These are phyloP conservation scores for Jaminaea rosea DNA, from an alignment of 1,284 basidiomycete genomes.

Conservation along the genomic window DNA sequence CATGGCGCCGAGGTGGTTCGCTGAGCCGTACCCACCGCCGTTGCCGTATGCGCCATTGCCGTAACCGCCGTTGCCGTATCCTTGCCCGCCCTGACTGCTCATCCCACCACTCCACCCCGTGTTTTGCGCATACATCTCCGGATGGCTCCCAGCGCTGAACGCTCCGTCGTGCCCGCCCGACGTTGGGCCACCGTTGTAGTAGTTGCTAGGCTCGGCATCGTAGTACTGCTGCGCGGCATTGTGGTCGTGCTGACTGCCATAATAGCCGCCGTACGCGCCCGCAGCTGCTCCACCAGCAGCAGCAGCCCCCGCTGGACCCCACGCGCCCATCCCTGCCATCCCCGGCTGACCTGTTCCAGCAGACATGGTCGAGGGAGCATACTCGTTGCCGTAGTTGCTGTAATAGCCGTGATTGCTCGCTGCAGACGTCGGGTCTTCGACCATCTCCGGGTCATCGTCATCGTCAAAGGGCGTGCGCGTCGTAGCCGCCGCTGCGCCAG, in stretches of 20 bases:
- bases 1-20: conserved; percentile 19
- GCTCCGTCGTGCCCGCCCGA: not conserved
- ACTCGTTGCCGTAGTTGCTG: conserved; percentile 13
- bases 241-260: conserved; percentile 14
- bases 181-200: not conserved
- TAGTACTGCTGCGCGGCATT: not conserved
- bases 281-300: conserved; percentile 24
- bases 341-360: conserved; percentile 25
- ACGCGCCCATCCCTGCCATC: conserved; percentile 38
- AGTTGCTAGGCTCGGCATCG: not conserved
- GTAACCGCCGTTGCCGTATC: conserved; percentile 9
- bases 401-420: conserved; percentile 19
- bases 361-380: conserved; percentile 37
- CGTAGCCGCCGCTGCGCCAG: conserved; percentile 42
- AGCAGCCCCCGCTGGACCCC: conserved; percentile 24
- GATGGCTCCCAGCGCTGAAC: not conserved
- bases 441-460: conserved; percentile 46
- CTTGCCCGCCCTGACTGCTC: conserved; percentile 6
- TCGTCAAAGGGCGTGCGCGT: conserved; percentile 45
- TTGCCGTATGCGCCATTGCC: conserved; percentile 3
- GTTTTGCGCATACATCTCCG: not conserved
- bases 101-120: not conserved
- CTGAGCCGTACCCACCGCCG: conserved; percentile 1
- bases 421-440: conserved; percentile 32
- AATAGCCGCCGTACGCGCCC: conserved; percentile 31